These are phyloP conservation scores for Podaxis carcinomalis DNA, from an alignment of 768 basidiomycete genomes.

Conservation along the genomic window DNA sequence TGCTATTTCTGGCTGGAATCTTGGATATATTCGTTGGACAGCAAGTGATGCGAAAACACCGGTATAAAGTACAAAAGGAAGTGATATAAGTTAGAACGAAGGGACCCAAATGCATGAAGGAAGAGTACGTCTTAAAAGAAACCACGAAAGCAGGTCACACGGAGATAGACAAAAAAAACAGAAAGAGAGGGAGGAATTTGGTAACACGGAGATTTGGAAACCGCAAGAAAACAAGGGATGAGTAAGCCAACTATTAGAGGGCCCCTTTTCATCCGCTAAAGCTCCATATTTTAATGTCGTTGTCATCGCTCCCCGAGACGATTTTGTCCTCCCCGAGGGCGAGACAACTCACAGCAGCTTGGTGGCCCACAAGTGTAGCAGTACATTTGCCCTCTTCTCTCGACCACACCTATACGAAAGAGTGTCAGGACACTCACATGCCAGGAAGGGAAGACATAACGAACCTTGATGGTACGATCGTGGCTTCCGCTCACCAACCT, in stretches of 20 bases:
- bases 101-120: neutral
- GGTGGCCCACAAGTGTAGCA: constrained; percentile 89
- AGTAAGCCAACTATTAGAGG: constrained; percentile 8
- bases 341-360: constrained; percentile 89
- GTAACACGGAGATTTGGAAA: neutral
- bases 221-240: constrained; percentile 1
- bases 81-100: neutral
- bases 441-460: constrained; percentile 18
- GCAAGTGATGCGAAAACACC: neutral
- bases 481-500: constrained; percentile 91
- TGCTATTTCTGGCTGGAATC: neutral
- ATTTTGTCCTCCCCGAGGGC: constrained; percentile 93
- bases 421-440: neutral
- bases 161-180: neutral
- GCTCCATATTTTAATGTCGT: constrained; percentile 82
- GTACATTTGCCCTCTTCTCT: constrained; percentile 84
- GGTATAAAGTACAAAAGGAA: neutral
- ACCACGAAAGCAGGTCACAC: neutral
- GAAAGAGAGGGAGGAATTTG: neutral
- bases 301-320: constrained; percentile 93
- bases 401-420: constrained; percentile 76
- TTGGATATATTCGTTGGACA: neutral
- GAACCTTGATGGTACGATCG: constrained; percentile 94
- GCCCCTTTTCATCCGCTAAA: constrained; percentile 38
- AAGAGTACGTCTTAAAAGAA: neutral